Conservation (phyloP, 768 basidiomycete species). For the Boletus eberwhitei region DNA sequence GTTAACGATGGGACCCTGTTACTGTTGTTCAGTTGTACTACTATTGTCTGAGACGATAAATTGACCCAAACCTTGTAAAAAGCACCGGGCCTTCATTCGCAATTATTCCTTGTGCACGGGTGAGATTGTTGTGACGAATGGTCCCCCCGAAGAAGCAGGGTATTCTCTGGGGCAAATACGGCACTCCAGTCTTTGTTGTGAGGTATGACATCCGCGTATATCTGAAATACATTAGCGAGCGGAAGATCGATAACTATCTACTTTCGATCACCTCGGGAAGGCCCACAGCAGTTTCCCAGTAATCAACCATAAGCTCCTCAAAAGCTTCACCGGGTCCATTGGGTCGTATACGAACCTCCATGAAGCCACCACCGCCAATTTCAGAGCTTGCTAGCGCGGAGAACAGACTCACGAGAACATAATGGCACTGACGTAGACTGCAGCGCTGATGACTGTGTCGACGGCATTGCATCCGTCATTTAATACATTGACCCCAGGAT, state of each 20-base stretch:
- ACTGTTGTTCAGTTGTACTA: constrained; percentile 7
- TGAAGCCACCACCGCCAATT: constrained; percentile 80
- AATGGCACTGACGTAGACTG: constrained; percentile 74
- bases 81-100: constrained; percentile 70
- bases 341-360: constrained; percentile 78
- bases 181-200: constrained; percentile 65
- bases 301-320: constrained; percentile 65
- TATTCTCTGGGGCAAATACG: constrained; percentile 74
- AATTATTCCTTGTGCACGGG: constrained; percentile 66
- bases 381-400: constrained; percentile 40
- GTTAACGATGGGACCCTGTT: constrained; percentile 75
- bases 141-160: constrained; percentile 69
- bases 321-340: constrained; percentile 35
- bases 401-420: constrained; percentile 70
- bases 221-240: constrained; percentile 22
- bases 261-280: constrained; percentile 48
- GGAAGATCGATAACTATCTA: constrained; percentile 29
- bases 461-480: constrained; percentile 85
- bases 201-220: constrained; percentile 51
- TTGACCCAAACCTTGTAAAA: constrained; percentile 63
- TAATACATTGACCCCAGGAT: constrained; percentile 72
- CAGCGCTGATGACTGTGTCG: constrained; percentile 66
- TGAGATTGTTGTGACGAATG: constrained; percentile 66
- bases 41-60: background rate
- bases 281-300: no score